These are phyloP conservation scores for Acacia confusa DNA, from an alignment of 306 rosid species.

Conservation along the genomic window DNA sequence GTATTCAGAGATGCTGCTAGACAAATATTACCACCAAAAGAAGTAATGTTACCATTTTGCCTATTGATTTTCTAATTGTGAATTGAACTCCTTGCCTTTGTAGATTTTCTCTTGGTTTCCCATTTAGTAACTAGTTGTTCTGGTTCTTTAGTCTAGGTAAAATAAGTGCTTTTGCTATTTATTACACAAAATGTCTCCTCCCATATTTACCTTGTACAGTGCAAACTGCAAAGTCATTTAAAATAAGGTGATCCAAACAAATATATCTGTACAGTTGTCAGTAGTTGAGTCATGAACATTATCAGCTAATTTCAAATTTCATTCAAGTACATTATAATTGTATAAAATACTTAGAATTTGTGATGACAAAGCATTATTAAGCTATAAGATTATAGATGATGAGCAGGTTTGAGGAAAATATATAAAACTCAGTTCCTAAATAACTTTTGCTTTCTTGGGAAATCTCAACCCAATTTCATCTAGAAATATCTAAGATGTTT, in stretches of 20 bases:
- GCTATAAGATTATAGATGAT: neutral
- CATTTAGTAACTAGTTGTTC: neutral
- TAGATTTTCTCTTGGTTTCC: constrained; percentile 19
- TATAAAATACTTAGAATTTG: neutral
- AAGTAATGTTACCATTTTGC: constrained; percentile 30
- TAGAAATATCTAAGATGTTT: too few relatives aligned
- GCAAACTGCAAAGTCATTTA: neutral
- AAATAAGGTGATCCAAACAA: neutral
- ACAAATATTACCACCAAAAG: constrained; percentile 74
- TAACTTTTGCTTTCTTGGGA: neutral
- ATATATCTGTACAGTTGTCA: neutral
- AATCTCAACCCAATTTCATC: too few relatives aligned
- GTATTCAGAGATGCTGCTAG: constrained; percentile 83
- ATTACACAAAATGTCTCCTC: neutral
- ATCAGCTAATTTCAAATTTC: neutral
- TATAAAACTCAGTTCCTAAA: neutral
- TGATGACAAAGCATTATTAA: neutral
- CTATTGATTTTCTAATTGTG: neutral
- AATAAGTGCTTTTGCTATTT: neutral
- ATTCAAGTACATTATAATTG: neutral
- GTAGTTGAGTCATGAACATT: neutral
- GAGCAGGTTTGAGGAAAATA: neutral
- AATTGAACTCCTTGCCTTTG: constrained; percentile 16
- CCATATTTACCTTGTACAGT: neutral
- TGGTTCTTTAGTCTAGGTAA: neutral